A percentile compares a stretch with the other conserved stretches of the same genome.
phyloP scores from a whole-genome alignment of 2,329 filamentous ascomycete species.

The Thelonectria rubi region DNA sequence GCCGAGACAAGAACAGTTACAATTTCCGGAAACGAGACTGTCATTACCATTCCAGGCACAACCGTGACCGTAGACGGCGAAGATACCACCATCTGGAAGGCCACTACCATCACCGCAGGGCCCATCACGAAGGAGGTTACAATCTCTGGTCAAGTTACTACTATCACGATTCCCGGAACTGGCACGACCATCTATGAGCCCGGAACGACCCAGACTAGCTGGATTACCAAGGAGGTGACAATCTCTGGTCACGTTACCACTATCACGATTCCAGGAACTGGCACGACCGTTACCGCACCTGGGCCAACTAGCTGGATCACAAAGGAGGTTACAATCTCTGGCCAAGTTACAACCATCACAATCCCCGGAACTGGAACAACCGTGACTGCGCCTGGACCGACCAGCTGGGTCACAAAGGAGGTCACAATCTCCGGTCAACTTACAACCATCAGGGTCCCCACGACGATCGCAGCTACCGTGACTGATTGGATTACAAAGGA shows the following conservation, averaged over 20 bases:
- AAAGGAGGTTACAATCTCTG: constrained; percentile 2
- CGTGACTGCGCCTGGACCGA: constrained; percentile 2
- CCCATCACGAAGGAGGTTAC: neutral
- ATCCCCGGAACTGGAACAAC: constrained; percentile 2
- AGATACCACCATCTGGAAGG: neutral
- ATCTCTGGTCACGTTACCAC: neutral
- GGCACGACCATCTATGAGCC: neutral
- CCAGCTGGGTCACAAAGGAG: neutral
- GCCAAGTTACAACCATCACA: neutral
- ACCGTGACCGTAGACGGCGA: neutral
- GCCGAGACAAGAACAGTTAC: constrained; percentile 9
- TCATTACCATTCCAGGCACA: constrained; percentile 6
- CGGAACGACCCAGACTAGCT: neutral
- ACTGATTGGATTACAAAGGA: neutral
- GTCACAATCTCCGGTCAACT: neutral
- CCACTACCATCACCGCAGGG: neutral
- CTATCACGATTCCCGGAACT: neutral
- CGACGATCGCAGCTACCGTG: neutral
- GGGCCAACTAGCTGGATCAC: constrained; percentile 15
- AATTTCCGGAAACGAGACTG: neutral
- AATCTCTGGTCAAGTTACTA: neutral
- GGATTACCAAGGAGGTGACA: neutral
- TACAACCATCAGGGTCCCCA: neutral
- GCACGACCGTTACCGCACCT: constrained; percentile 4
- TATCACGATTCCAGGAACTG: neutral